These are phyloP conservation scores for Rhodofomes roseus DNA, from an alignment of 1,284 basidiomycete species.

Conservation along the genomic window DNA sequence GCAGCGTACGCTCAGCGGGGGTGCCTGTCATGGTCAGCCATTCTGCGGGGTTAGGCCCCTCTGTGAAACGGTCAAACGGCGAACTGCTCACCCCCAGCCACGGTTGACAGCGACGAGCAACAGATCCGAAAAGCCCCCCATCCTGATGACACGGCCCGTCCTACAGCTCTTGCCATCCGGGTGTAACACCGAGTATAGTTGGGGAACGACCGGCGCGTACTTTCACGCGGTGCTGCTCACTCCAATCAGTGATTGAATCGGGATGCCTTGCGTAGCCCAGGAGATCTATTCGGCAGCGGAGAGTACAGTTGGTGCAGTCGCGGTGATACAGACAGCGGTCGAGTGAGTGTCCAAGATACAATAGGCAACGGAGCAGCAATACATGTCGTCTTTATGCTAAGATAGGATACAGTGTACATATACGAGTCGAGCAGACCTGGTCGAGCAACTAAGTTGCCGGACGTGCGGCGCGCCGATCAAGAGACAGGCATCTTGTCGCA, in stretches of 20 bases:
- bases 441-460: background rate
- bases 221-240: background rate
- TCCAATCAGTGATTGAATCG: background rate
- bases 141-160: background rate
- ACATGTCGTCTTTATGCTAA: background rate
- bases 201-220: background rate
- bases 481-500: slow-evolving; percentile 33
- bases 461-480: background rate
- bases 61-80: too few relatives aligned
- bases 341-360: slow-evolving; percentile 1
- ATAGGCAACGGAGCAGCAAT: too few relatives aligned
- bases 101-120: background rate
- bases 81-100: too few relatives aligned
- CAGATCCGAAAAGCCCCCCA: background rate
- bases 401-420: background rate
- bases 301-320: background rate
- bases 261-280: background rate
- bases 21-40: too few relatives aligned
- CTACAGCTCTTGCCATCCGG: background rate
- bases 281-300: slow-evolving; percentile 2
- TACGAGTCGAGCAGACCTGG: background rate
- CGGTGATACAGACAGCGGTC: background rate
- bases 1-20: background rate
- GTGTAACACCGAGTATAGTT: too few relatives aligned
- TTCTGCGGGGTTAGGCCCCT: too few relatives aligned